Conservation (phyloP, 441 rosid genomes). For the Erodium moschatum region DNA sequence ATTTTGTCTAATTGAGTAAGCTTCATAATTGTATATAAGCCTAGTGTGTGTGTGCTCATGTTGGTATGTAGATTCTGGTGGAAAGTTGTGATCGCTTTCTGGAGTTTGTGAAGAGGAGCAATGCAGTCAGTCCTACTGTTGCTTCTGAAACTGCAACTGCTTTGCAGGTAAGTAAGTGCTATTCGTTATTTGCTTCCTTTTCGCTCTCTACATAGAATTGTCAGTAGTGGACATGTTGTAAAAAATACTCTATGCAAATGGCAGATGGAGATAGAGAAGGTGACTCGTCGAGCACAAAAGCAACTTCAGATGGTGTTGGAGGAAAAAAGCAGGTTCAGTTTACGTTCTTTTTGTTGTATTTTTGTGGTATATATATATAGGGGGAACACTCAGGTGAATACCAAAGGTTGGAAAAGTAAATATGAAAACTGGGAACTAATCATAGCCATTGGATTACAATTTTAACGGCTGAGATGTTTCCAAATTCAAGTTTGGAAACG, state of each 20-base stretch:
- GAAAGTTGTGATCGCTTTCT: constrained; percentile 51
- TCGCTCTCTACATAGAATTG: not conserved
- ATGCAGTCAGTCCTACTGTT: constrained; percentile 88
- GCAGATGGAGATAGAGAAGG: constrained; percentile 87
- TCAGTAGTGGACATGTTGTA: not conserved
- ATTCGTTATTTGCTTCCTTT: not conserved
- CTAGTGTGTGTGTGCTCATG: constrained; percentile 12
- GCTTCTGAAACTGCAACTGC: constrained; percentile 96
- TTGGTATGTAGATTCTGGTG: constrained; percentile 54
- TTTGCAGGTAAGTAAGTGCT: constrained; percentile 58
- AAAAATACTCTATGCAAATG: constrained; percentile 17
- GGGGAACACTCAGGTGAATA: too few species aligned
- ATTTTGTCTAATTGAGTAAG: not conserved
- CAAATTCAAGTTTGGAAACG: too few species aligned
- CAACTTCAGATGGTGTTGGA: constrained; percentile 89
- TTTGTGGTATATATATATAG: not conserved
- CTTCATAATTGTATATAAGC: not conserved
- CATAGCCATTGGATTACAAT: too few species aligned
- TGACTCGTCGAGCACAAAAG: constrained; percentile 96
- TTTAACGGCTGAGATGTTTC: too few species aligned
- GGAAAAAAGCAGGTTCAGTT: constrained; percentile 81
- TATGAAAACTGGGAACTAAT: too few species aligned
- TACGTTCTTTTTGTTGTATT: constrained; percentile 1
- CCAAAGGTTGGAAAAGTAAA: too few species aligned
- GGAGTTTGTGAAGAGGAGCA: constrained; percentile 92